These are phyloP conservation scores for Cinnamomum chago DNA, from an alignment of 164 flowering plant genomes.

Conservation along the genomic window DNA sequence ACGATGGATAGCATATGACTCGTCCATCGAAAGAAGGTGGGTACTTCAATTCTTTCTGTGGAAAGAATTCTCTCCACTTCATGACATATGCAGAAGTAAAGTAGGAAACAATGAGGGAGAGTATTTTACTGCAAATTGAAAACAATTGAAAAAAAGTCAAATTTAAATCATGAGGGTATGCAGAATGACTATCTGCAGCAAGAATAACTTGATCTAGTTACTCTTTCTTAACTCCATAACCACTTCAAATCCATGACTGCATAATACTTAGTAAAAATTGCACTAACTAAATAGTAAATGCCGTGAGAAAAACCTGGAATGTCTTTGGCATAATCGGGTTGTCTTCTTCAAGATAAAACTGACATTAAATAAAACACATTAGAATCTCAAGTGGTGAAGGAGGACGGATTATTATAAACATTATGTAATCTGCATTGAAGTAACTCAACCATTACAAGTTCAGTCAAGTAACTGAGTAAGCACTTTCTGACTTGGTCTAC, in stretches of 20 bases:
- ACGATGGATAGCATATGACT: slow-evolving; percentile 72
- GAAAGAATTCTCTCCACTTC: slow-evolving; percentile 69
- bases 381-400: slow-evolving; percentile 4
- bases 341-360: slow-evolving; percentile 77
- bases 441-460: no score
- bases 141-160: background rate
- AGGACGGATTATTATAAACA: background rate
- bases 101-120: slow-evolving; percentile 56
- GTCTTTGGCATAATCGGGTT: slow-evolving; percentile 50
- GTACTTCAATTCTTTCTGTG: slow-evolving; percentile 46
- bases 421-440: background rate
- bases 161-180: no score
- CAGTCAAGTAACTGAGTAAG: no score
- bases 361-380: slow-evolving; percentile 16
- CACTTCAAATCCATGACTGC: background rate
- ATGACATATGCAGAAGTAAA: slow-evolving; percentile 58
- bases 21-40: slow-evolving; percentile 84
- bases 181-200: no score
- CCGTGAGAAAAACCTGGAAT: slow-evolving; percentile 44
- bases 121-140: slow-evolving; percentile 57
- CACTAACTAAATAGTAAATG: background rate
- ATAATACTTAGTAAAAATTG: background rate
- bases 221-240: background rate
- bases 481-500: no score
- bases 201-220: no score